Evolutionary conservation across 2,329 filamentous ascomycete species (phyloP).

Genomic region (Penicillium italicum): DNA sequence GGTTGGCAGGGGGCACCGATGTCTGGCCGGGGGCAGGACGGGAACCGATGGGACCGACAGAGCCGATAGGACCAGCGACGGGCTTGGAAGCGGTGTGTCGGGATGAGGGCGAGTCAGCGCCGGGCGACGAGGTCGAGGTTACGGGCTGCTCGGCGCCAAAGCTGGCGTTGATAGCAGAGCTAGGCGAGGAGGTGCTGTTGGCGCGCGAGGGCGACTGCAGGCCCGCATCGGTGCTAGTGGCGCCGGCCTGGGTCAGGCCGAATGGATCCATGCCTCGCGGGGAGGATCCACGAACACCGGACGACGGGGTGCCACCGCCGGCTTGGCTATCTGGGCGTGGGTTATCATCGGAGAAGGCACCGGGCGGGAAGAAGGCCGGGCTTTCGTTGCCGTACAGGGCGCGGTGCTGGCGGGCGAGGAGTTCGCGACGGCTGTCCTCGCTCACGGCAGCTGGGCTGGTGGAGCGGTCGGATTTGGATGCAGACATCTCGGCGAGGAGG

Average conservation of each 20-base stretch:
- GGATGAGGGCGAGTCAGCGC: constrained; percentile 67
- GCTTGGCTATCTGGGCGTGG: constrained; percentile 64
- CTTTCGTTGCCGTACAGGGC: constrained; percentile 80
- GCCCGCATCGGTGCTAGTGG: constrained; percentile 35
- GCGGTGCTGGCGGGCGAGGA: constrained; percentile 93
- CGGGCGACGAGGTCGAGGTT: constrained; percentile 82
- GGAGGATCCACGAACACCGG: constrained; percentile 67
- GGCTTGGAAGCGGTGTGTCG: constrained; percentile 55
- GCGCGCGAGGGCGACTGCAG: constrained; percentile 62
- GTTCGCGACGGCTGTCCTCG: constrained; percentile 91
- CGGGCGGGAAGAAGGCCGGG: constrained; percentile 63
- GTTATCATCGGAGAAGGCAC: constrained; percentile 65
- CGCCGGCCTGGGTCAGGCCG: constrained; percentile 52
- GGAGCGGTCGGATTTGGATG: constrained; percentile 78
- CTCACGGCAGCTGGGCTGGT: constrained; percentile 83
- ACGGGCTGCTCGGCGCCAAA: constrained; percentile 61
- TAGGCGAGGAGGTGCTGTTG: constrained; percentile 80
- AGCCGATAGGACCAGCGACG: constrained; percentile 53
- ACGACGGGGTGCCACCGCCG: constrained; percentile 56
- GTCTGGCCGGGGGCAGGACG: constrained; percentile 65
- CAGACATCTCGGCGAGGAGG: constrained; percentile 65
- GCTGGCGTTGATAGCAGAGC: constrained; percentile 41
- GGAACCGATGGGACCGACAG: constrained; percentile 90
- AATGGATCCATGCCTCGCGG: constrained; percentile 75
- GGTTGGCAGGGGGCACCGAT: constrained; percentile 48